Conservation (phyloP, 139 green algal genomes). For the Picochlorum sp. region DNA sequence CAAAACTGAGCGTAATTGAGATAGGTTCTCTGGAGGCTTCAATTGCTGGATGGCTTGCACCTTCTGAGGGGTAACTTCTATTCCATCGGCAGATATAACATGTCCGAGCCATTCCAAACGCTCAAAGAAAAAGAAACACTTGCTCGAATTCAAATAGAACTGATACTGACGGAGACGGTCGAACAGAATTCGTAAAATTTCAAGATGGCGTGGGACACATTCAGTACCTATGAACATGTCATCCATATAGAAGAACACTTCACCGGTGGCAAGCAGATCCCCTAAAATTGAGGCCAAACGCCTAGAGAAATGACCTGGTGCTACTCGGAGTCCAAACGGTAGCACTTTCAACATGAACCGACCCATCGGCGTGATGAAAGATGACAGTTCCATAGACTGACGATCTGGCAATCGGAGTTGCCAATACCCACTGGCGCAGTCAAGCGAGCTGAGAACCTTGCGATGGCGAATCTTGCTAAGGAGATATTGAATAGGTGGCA, state of each 20-base stretch:
- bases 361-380: conserved; percentile 21
- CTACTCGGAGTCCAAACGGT: conserved; percentile 41
- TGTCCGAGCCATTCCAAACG: conserved; percentile 6
- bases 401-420: conserved; percentile 17
- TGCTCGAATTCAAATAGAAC: conserved; percentile 19
- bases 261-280: conserved; percentile 7
- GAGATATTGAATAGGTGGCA: conserved; percentile 40
- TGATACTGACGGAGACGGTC: conserved; percentile 6
- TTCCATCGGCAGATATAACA: conserved; percentile 9
- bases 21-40: conserved; percentile 2
- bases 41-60: conserved; percentile 29
- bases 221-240: conserved; percentile 50
- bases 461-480: conserved; percentile 31
- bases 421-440: conserved; percentile 27
- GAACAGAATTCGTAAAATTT: conserved; percentile 32
- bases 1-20: conserved; percentile 37
- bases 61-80: conserved; percentile 32
- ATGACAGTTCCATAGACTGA: conserved; percentile 26
- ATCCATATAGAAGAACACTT: conserved; percentile 44
- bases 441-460: conserved; percentile 29
- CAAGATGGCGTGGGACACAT: conserved; percentile 24
- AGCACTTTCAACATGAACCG: conserved; percentile 27
- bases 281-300: conserved; percentile 43
- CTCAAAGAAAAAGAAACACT: conserved; percentile 13
- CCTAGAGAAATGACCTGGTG: conserved; percentile 43